Base-by-base conservation (phyloP, 2,329 filamentous ascomycete species). In the Penicillium rolfsii region DNA sequence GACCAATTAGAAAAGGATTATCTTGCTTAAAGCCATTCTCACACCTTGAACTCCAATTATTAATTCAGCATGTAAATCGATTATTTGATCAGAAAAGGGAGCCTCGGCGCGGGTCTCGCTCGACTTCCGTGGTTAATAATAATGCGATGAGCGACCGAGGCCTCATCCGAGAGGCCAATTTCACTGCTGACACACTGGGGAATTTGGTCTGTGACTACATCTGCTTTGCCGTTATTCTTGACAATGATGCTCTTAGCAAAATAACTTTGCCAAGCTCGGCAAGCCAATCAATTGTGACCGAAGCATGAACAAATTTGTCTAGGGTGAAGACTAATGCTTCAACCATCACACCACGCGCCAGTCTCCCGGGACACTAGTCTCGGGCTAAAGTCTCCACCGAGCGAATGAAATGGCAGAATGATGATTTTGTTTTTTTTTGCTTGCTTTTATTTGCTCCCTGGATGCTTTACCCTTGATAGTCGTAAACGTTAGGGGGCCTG, bases 311-410 rank as follows among this genome's bases (percentile, higher is more conserved):
- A 9, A 55, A 46, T 38, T 28, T 52, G 35, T 33, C 55, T 53
- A 53, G 45, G 43, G 41, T 38, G 19, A 33, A 33, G 35, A 50
- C 61, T 63, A 63, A 61, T 63, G 61, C 61, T 49, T 59, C 48
- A 57, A 60, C 52, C 22, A 58, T 63, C 61, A 63, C 61, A 63
- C 61, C 61, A 52, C 55, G 58, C 41, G 48, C 58, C 61, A 54
- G 58, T 58, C 11, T 30, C 58, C 22, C 58, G 58, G 61, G 61
- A 52, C 48, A 12, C 40, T 63, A 63, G 61, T 41, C 50, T 57
- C 55, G 35, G 46, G 58, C 58, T 58, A 63, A 55, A 30, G 55
- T n/a, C 35, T 11, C 8, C 22, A 11, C 6, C 9, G 6, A 40
- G 22, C 50, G 8, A 53, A 19, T 53, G 0, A 53, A 3, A 40